These are phyloP conservation scores for Sphaerostilbella broomeana DNA, from an alignment of 2,329 filamentous ascomycete genomes.

Conservation along the genomic window DNA sequence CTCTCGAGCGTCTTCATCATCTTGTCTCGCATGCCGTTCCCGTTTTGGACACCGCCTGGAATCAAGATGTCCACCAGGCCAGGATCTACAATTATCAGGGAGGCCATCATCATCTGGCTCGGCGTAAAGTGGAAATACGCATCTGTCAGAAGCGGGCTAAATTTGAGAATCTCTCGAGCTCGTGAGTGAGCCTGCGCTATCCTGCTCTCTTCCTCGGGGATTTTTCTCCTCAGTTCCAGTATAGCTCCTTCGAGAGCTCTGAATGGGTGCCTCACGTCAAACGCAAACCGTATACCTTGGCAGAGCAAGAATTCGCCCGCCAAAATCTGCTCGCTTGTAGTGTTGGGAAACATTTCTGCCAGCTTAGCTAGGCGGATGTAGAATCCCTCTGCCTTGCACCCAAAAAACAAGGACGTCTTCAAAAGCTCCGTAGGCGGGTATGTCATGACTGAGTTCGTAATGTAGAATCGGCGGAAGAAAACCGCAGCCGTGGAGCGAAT, in stretches of 20 bases:
- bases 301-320: constrained; percentile 90
- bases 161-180: constrained; percentile 68
- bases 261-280: constrained; percentile 88
- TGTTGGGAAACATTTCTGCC: constrained; percentile 60
- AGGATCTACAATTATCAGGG: constrained; percentile 68
- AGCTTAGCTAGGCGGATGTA: constrained; percentile 63
- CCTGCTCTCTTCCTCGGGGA: constrained; percentile 50
- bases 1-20: constrained; percentile 42
- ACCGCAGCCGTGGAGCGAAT: constrained; percentile 67
- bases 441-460: constrained; percentile 92
- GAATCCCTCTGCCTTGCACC: constrained; percentile 83
- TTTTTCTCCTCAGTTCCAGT: constrained; percentile 69
- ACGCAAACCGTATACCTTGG: constrained; percentile 85
- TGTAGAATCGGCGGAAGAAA: constrained; percentile 90
- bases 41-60: constrained; percentile 29
- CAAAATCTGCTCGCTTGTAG: constrained; percentile 73
- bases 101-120: constrained; percentile 84
- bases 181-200: constrained; percentile 60
- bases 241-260: constrained; percentile 79
- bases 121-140: constrained; percentile 97
- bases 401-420: constrained; percentile 86
- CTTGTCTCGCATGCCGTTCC: constrained; percentile 35
- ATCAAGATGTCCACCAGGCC: constrained; percentile 49
- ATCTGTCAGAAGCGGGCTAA: constrained; percentile 79
- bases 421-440: constrained; percentile 87